These are phyloP conservation scores for Nitzschia sp. DNA, from an alignment of 108 stramenopile species.

Conservation along the genomic window DNA sequence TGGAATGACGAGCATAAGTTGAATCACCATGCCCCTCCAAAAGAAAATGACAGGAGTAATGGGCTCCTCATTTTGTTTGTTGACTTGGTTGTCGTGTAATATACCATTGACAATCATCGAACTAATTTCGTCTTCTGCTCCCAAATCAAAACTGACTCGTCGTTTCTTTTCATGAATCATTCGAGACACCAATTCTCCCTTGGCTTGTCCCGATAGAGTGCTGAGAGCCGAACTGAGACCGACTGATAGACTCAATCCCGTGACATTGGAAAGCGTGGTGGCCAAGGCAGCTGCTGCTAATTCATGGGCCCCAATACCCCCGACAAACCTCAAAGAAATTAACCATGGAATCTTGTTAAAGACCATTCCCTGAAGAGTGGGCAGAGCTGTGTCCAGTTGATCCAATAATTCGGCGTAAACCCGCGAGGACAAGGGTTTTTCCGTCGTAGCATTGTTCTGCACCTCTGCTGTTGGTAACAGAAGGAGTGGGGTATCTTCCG, in stretches of 20 bases:
- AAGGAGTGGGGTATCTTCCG: background rate
- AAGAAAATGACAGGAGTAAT: slow-evolving; percentile 51
- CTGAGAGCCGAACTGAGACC: slow-evolving; percentile 59
- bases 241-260: slow-evolving; percentile 58
- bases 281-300: slow-evolving; percentile 71
- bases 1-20: slow-evolving; percentile 52
- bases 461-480: background rate
- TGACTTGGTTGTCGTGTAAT: background rate
- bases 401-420: slow-evolving; percentile 5
- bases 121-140: background rate
- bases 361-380: slow-evolving; percentile 20
- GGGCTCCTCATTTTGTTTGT: slow-evolving; percentile 10
- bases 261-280: slow-evolving; percentile 69
- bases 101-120: background rate
- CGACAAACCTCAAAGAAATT: slow-evolving; percentile 56
- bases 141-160: slow-evolving; percentile 16
- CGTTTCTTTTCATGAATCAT: background rate
- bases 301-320: slow-evolving; percentile 47
- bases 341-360: slow-evolving; percentile 43
- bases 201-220: slow-evolving; percentile 40
- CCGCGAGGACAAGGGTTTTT: background rate
- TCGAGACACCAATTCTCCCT: slow-evolving; percentile 34
- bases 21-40: slow-evolving; percentile 53
- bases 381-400: slow-evolving; percentile 14
- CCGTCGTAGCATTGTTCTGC: background rate